Conservation (phyloP, 2,329 filamentous ascomycete species). For the Fusarium hainanense region DNA sequence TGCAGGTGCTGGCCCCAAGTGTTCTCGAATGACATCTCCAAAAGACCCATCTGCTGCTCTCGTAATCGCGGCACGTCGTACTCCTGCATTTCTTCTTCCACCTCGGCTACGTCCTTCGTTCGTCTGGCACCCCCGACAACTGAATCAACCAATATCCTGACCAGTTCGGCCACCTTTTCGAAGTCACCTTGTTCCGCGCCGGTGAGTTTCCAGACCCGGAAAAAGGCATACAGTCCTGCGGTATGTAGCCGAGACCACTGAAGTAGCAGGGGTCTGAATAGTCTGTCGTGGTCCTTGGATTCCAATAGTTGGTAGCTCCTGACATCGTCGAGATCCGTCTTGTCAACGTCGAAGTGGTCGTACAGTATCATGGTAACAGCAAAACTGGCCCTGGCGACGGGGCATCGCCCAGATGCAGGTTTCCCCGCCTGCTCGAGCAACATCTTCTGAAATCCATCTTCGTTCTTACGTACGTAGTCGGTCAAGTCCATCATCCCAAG, state of each 20-base stretch:
- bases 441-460: constrained; percentile 92
- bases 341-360: constrained; percentile 95
- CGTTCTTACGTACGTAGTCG: constrained; percentile 91
- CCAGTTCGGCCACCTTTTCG: constrained; percentile 89
- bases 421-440: constrained; percentile 87
- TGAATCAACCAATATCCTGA: constrained; percentile 89
- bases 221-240: constrained; percentile 85
- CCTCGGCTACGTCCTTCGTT: constrained; percentile 84
- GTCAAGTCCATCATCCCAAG: constrained; percentile 97
- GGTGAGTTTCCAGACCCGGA: constrained; percentile 92
- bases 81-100: constrained; percentile 88
- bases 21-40: constrained; percentile 92
- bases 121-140: constrained; percentile 85
- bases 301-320: constrained; percentile 81
- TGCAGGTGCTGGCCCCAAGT: constrained; percentile 91
- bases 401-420: constrained; percentile 78
- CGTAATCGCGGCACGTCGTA: constrained; percentile 83
- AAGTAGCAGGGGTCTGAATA: constrained; percentile 87
- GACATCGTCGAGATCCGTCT: constrained; percentile 80
- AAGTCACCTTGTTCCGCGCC: constrained; percentile 88
- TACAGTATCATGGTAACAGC: constrained; percentile 89
- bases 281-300: constrained; percentile 81
- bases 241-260: constrained; percentile 95
- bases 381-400: constrained; percentile 86
- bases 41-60: constrained; percentile 90